phyloP scores from a whole-genome alignment of 495 filamentous ascomycete genomes.

The Margaritispora aquatica region DNA sequence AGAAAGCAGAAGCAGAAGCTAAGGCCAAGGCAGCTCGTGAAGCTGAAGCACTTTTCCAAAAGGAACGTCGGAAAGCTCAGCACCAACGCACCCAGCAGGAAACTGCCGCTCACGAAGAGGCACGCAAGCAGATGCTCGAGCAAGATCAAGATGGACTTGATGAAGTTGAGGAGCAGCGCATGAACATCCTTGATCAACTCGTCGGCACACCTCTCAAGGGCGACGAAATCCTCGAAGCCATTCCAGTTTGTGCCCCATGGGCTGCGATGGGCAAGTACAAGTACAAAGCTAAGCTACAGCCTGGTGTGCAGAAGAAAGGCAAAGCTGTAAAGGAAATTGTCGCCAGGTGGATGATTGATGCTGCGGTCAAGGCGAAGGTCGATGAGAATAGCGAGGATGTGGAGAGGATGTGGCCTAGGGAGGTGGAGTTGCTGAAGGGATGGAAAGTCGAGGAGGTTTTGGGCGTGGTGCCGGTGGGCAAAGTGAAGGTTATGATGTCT shows the following conservation, averaged over 20 bases:
- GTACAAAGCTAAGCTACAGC: constrained; percentile 90
- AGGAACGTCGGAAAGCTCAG: constrained; percentile 67
- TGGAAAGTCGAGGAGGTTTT: constrained; percentile 79
- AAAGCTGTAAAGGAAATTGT: constrained; percentile 90
- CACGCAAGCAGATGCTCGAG: constrained; percentile 44
- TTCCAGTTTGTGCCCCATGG: constrained; percentile 93
- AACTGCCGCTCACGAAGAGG: constrained; percentile 59
- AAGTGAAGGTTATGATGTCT: constrained; percentile 71
- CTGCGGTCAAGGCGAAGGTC: constrained; percentile 48
- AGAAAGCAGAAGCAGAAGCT: constrained; percentile 47
- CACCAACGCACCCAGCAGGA: constrained; percentile 62
- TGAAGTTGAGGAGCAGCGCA: constrained; percentile 46
- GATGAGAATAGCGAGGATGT: constrained; percentile 52
- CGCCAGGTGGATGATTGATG: constrained; percentile 61
- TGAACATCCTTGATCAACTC: constrained; percentile 63
- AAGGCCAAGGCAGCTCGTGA: constrained; percentile 43
- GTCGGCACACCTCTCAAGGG: constrained; percentile 71
- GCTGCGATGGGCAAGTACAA: constrained; percentile 69
- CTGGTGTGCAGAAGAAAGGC: constrained; percentile 83
- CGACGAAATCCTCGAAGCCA: constrained; percentile 81
- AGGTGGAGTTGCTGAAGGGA: constrained; percentile 73
- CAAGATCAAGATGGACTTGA: constrained; percentile 44
- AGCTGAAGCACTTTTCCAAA: constrained; percentile 57
- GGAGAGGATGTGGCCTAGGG: constrained; percentile 74
- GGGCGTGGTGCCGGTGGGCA: constrained; percentile 77